phyloP scores from a whole-genome alignment of 352 stramenopile species.

The Thraustochytrium striatum region DNA sequence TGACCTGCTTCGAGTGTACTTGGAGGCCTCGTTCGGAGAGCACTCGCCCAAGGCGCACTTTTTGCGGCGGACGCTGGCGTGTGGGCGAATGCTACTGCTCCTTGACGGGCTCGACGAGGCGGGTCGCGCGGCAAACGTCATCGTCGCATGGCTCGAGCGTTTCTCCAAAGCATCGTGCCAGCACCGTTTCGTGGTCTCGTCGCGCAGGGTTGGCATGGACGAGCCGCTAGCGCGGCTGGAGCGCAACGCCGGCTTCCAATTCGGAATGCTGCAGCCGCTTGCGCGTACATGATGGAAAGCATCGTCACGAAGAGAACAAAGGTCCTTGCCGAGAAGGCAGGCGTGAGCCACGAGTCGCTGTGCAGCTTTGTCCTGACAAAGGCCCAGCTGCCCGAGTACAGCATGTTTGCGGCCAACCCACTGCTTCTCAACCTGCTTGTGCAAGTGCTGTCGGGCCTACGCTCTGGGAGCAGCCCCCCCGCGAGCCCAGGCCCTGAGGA shows the following conservation, averaged over 20 bases:
- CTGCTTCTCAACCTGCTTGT: conserved; percentile 39
- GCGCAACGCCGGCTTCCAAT: not conserved
- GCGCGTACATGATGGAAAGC: not conserved
- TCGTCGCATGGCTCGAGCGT: not conserved
- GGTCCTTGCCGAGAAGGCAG: not conserved
- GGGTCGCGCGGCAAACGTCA: not conserved
- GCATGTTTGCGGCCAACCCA: conserved; percentile 1
- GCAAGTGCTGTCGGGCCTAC: not conserved
- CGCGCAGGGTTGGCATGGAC: not conserved
- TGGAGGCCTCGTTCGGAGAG: conserved; percentile 1
- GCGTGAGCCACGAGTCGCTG: not conserved
- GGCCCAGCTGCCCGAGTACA: not conserved
- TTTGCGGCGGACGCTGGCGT: not conserved
- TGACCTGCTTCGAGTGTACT: conserved; percentile 32
- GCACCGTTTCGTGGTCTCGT: not conserved
- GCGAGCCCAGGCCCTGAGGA: not conserved
- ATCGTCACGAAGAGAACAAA: not conserved
- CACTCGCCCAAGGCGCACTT: conserved; percentile 1
- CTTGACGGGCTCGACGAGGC: conserved; percentile 44
- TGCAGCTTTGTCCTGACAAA: not conserved
- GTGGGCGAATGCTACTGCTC: not conserved
- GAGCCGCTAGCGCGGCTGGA: not conserved
- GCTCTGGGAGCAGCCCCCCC: not conserved
- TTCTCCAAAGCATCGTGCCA: not conserved
- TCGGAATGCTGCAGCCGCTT: not conserved